These are phyloP conservation scores for Perilla frutescens DNA, from an alignment of 257 asterid genomes.

Conservation along the genomic window DNA sequence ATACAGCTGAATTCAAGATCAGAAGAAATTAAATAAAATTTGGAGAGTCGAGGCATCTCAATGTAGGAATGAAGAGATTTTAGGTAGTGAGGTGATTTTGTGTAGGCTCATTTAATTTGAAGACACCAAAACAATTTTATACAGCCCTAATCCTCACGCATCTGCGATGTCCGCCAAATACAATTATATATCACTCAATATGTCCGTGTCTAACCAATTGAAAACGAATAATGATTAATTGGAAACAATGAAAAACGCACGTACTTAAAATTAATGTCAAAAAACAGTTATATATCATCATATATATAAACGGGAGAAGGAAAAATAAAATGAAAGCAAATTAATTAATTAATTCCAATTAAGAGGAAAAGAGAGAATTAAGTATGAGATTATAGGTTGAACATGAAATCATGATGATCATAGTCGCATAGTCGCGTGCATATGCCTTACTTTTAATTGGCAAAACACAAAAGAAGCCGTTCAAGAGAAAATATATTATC, in stretches of 20 bases:
- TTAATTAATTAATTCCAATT: no score
- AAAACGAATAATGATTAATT: no score
- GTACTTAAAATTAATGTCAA: no score
- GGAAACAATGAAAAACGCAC: no score
- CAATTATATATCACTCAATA: background rate
- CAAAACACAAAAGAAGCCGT: no score
- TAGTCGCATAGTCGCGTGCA: background rate
- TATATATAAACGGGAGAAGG: no score
- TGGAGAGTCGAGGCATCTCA: background rate
- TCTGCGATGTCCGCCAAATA: conserved; percentile 26
- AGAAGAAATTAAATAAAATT: background rate
- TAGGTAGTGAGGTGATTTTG: background rate
- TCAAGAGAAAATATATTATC: no score
- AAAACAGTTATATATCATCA: background rate
- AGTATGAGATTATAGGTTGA: conserved; percentile 15
- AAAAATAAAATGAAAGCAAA: no score
- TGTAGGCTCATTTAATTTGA: conserved; percentile 24
- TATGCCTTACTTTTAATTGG: no score
- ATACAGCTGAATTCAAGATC: background rate
- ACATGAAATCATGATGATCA: conserved; percentile 54
- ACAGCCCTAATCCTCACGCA: conserved; percentile 32
- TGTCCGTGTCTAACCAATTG: background rate
- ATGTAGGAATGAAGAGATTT: conserved; percentile 24
- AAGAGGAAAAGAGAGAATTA: no score
- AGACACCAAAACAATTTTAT: conserved; percentile 16